These are phyloP conservation scores for Bullera alba DNA, from an alignment of 768 basidiomycete species.

Conservation along the genomic window DNA sequence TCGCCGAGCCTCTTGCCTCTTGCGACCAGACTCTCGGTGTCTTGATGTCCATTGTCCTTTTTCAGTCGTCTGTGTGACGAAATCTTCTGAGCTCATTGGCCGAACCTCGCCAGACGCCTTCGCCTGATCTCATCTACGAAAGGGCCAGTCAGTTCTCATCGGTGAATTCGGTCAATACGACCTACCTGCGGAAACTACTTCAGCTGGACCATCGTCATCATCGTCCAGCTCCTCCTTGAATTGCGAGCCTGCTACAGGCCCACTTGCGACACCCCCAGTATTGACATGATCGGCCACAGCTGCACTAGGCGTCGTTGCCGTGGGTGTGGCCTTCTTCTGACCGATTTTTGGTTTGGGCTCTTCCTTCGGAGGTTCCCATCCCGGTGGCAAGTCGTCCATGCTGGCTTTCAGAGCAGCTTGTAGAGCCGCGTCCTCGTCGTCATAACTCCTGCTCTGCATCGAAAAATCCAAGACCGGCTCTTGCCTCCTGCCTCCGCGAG, in stretches of 20 bases:
- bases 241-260: neutral
- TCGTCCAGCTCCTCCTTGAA: constrained; percentile 38
- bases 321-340: neutral
- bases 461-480: constrained; percentile 30
- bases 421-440: constrained; percentile 79
- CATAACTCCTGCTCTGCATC: constrained; percentile 44
- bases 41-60: too few species aligned
- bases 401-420: constrained; percentile 84
- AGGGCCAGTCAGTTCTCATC: neutral
- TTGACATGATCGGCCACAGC: neutral
- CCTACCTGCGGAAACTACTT: constrained; percentile 62
- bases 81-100: neutral
- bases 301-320: constrained; percentile 10
- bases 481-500: constrained; percentile 9
- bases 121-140: constrained; percentile 28
- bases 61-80: too few species aligned
- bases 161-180: constrained; percentile 46
- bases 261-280: constrained; percentile 2
- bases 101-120: constrained; percentile 22
- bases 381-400: constrained; percentile 59
- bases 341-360: constrained; percentile 5
- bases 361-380: constrained; percentile 46
- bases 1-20: too few species aligned
- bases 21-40: too few species aligned
- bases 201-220: constrained; percentile 51